Percentiles rank a stretch among this genome's conserved stretches.
Conservation (phyloP, 1,284 basidiomycete species). For the Anthracocystis setariae region DNA sequence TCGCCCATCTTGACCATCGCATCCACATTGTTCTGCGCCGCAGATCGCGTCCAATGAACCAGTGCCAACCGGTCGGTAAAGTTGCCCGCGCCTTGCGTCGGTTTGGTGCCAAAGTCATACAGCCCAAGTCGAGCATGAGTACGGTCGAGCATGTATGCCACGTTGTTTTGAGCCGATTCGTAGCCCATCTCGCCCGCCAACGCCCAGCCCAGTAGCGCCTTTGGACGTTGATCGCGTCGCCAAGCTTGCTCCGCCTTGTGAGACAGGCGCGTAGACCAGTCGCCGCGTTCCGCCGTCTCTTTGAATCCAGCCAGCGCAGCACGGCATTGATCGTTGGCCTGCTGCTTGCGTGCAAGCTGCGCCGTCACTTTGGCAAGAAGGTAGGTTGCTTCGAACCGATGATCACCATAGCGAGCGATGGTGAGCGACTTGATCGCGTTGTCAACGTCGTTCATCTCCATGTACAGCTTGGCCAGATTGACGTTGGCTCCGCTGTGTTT, state of each 20-base stretch:
- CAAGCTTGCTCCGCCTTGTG: constrained; percentile 63
- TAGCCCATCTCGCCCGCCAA: constrained; percentile 86
- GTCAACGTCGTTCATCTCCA: constrained; percentile 47
- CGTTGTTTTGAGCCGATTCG: constrained; percentile 93
- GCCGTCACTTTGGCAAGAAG: constrained; percentile 53
- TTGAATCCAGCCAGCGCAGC: constrained; percentile 55
- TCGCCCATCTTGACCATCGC: constrained; percentile 90
- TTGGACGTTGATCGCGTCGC: constrained; percentile 50
- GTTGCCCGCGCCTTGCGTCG: constrained; percentile 20
- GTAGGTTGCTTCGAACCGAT: constrained; percentile 55
- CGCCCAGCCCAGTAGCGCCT: constrained; percentile 74
- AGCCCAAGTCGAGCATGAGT: constrained; percentile 40
- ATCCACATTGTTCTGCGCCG: constrained; percentile 91
- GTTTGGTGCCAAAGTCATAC: constrained; percentile 7
- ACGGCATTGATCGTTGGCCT: constrained; percentile 39
- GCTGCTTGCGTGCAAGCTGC: constrained; percentile 29
- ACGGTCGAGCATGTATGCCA: constrained; percentile 90
- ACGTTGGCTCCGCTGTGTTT: constrained; percentile 82
- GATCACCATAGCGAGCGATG: constrained; percentile 34
- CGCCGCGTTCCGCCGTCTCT: constrained; percentile 54
- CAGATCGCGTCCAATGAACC: constrained; percentile 92
- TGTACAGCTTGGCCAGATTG: constrained; percentile 83
- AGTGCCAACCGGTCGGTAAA: constrained; percentile 79
- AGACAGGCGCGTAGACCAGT: constrained; percentile 62
- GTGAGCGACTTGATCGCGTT: constrained; percentile 45